Evolutionary conservation across 2,329 filamentous ascomycete genomes (phyloP), one percentile per base, ranked within the genome.

Genomic region (Arachnopeziza araneosa): DNA sequence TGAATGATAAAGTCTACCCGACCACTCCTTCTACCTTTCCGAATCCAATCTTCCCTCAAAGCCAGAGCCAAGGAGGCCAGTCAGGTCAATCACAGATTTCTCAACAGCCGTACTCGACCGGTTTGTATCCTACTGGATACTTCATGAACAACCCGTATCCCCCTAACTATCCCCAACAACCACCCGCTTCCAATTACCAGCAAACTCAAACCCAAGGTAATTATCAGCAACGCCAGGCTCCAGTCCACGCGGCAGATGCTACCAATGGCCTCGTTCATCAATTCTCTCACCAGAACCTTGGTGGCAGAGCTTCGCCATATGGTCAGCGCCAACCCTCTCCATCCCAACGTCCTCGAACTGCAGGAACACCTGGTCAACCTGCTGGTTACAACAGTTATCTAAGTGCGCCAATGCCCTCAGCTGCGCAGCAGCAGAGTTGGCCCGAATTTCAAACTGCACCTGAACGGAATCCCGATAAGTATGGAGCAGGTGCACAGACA

Each of bases 21-120:
- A 92, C 93, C 57, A 97, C 93, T 10, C 93, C 93, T 56, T 97
- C 93, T 66, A 96, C 93, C 61, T 98, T 98, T 72, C 93, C 93
- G 14, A 93, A 98, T 77, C 93, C 93, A 62, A 89, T 96, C 73
- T 69, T 69, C 60, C 67, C 66, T 32, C 60, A 63, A 58, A n/a
- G 19, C 14, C 67, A 69, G 54, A 60, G 59, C 26, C 67, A 72
- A 58, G 64, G 62, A 26, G 67, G 70, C 71, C 65, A 74, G 55
- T 73, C 75, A 61, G 70, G 56, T 63, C 75, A 72, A 60, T 63
- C 48, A 57, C 72, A 75, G 61, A 49, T 30, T 50, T 75, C 76
- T 61, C 78, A 77, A 58, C 71, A 71, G 59, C 60, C 66, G 23
- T 82, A 83, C 65, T 72, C 73, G 21, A 71, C 72, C 49, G 78